Base-by-base conservation (phyloP, 768 basidiomycete genomes). In the Lactifluus echinatus region DNA sequence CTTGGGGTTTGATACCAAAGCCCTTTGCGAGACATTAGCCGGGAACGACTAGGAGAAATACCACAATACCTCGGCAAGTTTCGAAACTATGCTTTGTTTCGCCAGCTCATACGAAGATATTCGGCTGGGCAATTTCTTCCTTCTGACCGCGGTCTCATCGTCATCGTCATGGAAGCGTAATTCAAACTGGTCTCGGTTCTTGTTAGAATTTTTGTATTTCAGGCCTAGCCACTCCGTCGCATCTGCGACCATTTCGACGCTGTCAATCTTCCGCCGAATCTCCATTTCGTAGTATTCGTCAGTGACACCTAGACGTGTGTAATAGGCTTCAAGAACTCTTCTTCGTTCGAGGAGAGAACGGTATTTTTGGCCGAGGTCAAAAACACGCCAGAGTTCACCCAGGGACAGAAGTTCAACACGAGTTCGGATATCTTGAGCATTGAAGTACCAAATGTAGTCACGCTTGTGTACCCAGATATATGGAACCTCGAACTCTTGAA, bases 401-500 rank as follows among this genome's bases (percentile, higher is more conserved):
- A 87, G 75, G 62, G 71, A 79, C 56, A 99, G 79, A 29, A 97
- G 82, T 60, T 88, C 86, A 21, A 80, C 67, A 36, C 80, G 81
- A n/a, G 77, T 67, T 33, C 79, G 75, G 50, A 82, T 77, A 56
- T 87, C 83, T 31, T 73, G 69, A 46, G 81, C 76, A 65, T 92
- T 88, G 70, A 89, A 89, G 69, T 87, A 81, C 45, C 84, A 83
- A 65, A 98, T 86, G 66, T 89, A 87, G 69, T 99, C 96, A 36
- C 89, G 81, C 65, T 89, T 90, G 75, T 97, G 92, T 17, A 84
- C 82, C 87, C 89, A 96, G 60, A 98, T 84, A 71, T 93, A 94
- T 0, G 96, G 93, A 7, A 97, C 94, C 69, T 99, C 96, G 62
- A 89, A 86, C 64, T 90, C 83, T 42, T 92, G 83, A 49, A 91